Evolutionary conservation across 108 stramenopile genomes (phyloP), one percentile per base, ranked within the genome.

Genomic region (Fragilaria radians): DNA sequence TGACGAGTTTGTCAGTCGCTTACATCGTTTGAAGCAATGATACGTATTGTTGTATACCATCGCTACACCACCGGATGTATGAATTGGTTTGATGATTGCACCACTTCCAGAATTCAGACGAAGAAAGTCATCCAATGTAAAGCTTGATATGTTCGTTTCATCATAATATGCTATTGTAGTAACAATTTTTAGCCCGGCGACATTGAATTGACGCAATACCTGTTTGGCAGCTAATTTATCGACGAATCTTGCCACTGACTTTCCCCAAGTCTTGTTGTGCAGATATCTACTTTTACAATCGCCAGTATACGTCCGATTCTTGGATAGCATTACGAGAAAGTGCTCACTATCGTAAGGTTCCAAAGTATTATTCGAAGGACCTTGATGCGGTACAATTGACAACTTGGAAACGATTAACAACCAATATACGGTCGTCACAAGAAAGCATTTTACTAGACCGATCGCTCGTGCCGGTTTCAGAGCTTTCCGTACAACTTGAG

Each of bases 1-100:
- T 56, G 55, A 17, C 9, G 7, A 26, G 11, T 56, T 56, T 5
- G 7, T 14, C 7, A 42, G 36, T 56, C 30, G 17, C 28, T n/a
- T 5, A 28, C 55, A 56, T 9, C n/a, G 7, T 56, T 56, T 56
- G 55, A 56, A 56, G 55, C 55, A 56, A 56, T 18, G n/a, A 28
- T 56, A 56, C 23, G 23, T 31, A 11, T 32, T n/a, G 29, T 56
- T 56, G 18, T 31, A n/a, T 11, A 56, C 55, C 9, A 7, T 19
- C 18, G 55, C 55, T 5, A 32, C 30, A 7, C 28, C 25, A 33
- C 55, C 55, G 14, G 55, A 31, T 9, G 55, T 11, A 26, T 56
- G 55, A 5, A 28, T 11, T 32, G 55, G 55, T 32, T 56, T 56
- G 55, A 56, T 56, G 28, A 56, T 56, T 5, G 55, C 55, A 7